Percentiles rank a stretch among this genome's conserved stretches.
phyloP scores from a whole-genome alignment of 768 basidiomycete species.

The Candolleomyces aberdarensis region DNA sequence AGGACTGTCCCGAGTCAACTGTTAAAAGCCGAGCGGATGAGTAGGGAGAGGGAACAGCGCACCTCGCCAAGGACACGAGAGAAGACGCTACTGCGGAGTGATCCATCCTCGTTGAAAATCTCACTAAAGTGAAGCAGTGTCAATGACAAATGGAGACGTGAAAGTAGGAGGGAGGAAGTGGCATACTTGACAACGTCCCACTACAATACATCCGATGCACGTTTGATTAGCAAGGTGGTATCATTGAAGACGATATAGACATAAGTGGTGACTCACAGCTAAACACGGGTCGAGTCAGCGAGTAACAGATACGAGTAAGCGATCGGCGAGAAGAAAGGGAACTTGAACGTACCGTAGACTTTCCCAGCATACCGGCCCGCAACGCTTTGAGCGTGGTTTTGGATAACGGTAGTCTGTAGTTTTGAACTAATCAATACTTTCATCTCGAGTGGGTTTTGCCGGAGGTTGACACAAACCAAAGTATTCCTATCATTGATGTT shows the following conservation, averaged over 20 bases:
- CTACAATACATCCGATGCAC: constrained; percentile 12
- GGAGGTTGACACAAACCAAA: constrained; percentile 20
- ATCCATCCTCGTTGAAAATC: constrained; percentile 52
- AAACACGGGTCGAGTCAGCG: not conserved
- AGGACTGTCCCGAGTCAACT: constrained; percentile 24
- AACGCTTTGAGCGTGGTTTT: constrained; percentile 44
- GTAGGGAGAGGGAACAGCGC: not conserved
- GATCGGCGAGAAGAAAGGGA: not conserved
- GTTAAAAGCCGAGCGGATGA: not conserved
- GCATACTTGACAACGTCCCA: constrained; percentile 44
- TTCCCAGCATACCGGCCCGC: constrained; percentile 46
- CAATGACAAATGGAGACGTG: not conserved
- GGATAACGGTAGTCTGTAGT: constrained; percentile 37
- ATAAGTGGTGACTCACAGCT: not conserved
- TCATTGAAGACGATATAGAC: not conserved
- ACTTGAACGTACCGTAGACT: constrained; percentile 29
- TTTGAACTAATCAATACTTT: not conserved
- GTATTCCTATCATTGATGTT: constrained; percentile 34
- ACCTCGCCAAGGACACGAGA: constrained; percentile 47
- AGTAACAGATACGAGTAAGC: too few species aligned
- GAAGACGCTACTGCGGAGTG: constrained; percentile 44
- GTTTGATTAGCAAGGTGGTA: not conserved
- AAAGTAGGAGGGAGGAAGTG: too few species aligned
- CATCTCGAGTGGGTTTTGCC: not conserved
- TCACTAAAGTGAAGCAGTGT: constrained; percentile 27